A percentile compares a stretch with the other conserved stretches of the same genome.
Conservation (phyloP, 139 green algal genomes). For the Tetradesmus obliquus region DNA sequence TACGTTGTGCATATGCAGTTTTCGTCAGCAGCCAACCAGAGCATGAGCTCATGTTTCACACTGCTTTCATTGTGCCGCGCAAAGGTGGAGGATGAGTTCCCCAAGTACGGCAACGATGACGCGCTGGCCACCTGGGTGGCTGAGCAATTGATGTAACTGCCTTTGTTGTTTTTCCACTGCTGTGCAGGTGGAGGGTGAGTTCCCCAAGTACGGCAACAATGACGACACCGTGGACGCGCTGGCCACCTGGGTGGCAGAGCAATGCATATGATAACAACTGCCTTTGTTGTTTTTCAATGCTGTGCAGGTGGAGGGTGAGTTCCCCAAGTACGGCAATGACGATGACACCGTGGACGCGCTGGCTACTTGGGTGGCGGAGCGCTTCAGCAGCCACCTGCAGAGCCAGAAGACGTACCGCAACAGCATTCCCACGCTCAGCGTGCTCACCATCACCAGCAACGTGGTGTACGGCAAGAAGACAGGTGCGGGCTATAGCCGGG, state of each 20-base stretch:
- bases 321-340: constrained; percentile 33
- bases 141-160: not conserved
- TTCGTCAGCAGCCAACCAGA: too few relatives aligned
- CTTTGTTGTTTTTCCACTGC: too few relatives aligned
- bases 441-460: constrained; percentile 87
- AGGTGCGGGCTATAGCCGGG: constrained; percentile 18
- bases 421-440: constrained; percentile 73
- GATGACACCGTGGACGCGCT: constrained; percentile 58
- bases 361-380: constrained; percentile 54
- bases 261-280: not conserved
- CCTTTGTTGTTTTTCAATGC: too few relatives aligned
- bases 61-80: not conserved
- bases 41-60: too few relatives aligned
- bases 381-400: constrained; percentile 47
- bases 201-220: constrained; percentile 83
- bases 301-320: constrained; percentile 18
- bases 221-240: constrained; percentile 68
- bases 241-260: constrained; percentile 54
- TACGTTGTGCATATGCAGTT: too few relatives aligned
- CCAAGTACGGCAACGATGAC: constrained; percentile 49
- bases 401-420: constrained; percentile 76
- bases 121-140: constrained; percentile 61
- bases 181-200: constrained; percentile 65
- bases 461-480: constrained; percentile 70
- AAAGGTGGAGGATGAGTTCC: constrained; percentile 22